Base-by-base conservation (phyloP, 805 yeast genomes). In the Saccharomycopsis sp. region DNA sequence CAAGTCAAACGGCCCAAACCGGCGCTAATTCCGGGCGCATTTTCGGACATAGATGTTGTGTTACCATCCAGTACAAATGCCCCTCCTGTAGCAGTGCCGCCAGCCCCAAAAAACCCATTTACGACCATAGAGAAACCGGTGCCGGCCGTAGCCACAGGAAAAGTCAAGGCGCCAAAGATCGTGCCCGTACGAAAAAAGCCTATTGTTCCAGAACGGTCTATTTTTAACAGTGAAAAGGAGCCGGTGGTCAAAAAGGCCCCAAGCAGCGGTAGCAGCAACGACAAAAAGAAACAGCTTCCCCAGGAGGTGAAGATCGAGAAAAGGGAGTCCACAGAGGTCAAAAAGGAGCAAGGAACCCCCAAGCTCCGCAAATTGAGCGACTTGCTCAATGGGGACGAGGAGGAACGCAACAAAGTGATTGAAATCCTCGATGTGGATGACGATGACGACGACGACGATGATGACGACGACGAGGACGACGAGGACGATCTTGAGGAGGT, bases 401-500 rank as follows among this genome's bases (percentile, higher is more conserved):
- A 34, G 48, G 2, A 16, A 29, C 18, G 50, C 21, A 9, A 54
- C 16, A 18, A 34, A n/a, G 24, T 37, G 18, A 53, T 53, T 16
- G 57, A 56, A 23, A 44, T 51, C n/a, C 34, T 47, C 2, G 61
- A 55, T 14, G 40, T 15, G 15, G 37, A 50, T 14, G 40, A 50
- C 8, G 57, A 52, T n/a, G 56, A 54, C 20, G 54, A 53, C 14
- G 61, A 58, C 18, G 60, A 60, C 18, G 60, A 60, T 14, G 57
- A 57, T 8, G 54, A 50, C 8, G 61, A 61, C 15, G 61, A 58
- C 21, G 61, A 58, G 29, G 58, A 55, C 7, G 63, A 60, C 7
- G 51, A 37, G 9, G 63, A 56, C 2, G 46, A 24, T 12, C 58
- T 56, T 16, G 55, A 29, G 16, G 63, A 56, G 15, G n/a, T 50